Conservation (phyloP, 2,329 filamentous ascomycete genomes). For the Ophiostoma ulmi region DNA sequence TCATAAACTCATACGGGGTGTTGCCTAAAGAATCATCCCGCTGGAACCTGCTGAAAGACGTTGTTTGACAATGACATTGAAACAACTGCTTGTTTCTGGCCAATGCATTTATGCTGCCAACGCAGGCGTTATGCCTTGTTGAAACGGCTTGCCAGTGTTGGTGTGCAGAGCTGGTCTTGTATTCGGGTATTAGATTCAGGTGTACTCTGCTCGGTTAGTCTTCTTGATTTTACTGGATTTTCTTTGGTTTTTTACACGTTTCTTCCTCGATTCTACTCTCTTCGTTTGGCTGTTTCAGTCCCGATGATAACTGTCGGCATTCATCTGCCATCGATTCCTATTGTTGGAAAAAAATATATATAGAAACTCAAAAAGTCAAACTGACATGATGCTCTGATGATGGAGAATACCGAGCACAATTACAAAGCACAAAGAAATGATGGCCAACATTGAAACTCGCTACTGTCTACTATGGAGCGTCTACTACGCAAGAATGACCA, state of each 20-base stretch:
- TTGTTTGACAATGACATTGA: background rate
- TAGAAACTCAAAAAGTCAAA: too few species aligned
- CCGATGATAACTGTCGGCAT: too few species aligned
- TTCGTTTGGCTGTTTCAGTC: too few species aligned
- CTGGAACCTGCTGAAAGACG: too few species aligned
- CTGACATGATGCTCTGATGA: background rate
- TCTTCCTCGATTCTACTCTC: too few species aligned
- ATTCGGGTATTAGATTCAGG: too few species aligned
- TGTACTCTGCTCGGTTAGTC: too few species aligned
- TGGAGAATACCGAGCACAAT: background rate
- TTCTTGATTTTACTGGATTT: too few species aligned
- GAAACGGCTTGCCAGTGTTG: background rate
- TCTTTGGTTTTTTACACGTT: too few species aligned
- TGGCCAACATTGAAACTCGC: background rate
- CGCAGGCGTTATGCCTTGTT: background rate
- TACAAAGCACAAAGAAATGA: background rate
- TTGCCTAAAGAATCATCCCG: background rate
- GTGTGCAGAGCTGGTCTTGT: too few species aligned
- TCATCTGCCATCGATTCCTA: too few species aligned
- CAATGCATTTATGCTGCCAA: slow-evolving; percentile 1
- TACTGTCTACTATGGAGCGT: background rate
- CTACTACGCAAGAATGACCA: background rate
- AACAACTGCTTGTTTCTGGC: slow-evolving; percentile 11
- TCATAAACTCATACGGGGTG: background rate
- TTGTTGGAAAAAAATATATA: too few species aligned